Conservation (phyloP, 2,329 filamentous ascomycete genomes). For the Cryphonectria naterciae region DNA sequence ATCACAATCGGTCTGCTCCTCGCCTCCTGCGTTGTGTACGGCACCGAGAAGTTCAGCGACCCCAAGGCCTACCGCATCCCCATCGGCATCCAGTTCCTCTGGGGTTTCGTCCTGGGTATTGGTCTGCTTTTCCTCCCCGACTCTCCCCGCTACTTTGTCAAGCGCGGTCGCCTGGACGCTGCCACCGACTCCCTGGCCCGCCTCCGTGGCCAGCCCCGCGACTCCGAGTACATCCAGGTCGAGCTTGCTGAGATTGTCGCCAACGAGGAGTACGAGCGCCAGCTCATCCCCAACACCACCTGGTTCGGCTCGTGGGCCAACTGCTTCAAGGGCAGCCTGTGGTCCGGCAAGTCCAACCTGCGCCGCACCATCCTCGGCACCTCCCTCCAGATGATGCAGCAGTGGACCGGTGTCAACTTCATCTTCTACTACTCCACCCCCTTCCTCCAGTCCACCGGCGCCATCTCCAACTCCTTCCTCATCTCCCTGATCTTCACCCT, state of each 20-base stretch:
- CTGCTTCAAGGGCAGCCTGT: conserved; percentile 69
- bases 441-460: conserved; percentile 79
- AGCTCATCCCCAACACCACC: conserved; percentile 65
- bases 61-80: conserved; percentile 78
- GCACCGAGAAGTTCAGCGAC: conserved; percentile 63
- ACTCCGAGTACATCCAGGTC: conserved; percentile 75
- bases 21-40: conserved; percentile 76
- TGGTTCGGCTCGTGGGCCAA: conserved; percentile 72
- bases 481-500: conserved; percentile 85
- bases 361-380: conserved; percentile 73
- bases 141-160: conserved; percentile 84
- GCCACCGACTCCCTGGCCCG: conserved; percentile 66
- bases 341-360: conserved; percentile 66
- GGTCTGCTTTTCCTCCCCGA: conserved; percentile 81
- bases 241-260: conserved; percentile 86
- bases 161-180: conserved; percentile 69
- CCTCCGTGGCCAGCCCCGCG: conserved; percentile 73
- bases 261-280: conserved; percentile 84
- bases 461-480: conserved; percentile 78
- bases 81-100: conserved; percentile 78
- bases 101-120: conserved; percentile 73
- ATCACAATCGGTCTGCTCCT: conserved; percentile 79
- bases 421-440: conserved; percentile 87
- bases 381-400: conserved; percentile 80
- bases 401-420: conserved; percentile 88